A percentile compares a stretch with the other conserved stretches of the same genome.
These are phyloP conservation scores for Eremomyces bilateralis DNA, from an alignment of 495 filamentous ascomycete species.

Conservation along the genomic window DNA sequence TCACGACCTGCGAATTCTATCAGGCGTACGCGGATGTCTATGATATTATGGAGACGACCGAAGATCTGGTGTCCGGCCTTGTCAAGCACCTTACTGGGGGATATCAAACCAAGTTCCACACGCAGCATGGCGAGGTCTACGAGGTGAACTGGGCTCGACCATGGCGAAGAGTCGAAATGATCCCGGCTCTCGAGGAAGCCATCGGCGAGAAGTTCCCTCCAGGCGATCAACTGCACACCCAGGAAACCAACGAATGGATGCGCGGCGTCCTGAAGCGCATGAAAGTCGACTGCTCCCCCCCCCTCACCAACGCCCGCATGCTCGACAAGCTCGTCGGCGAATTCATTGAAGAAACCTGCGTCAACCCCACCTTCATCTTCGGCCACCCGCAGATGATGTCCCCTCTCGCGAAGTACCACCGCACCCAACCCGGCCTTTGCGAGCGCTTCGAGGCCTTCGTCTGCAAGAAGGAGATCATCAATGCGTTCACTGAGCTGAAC, in stretches of 20 bases:
- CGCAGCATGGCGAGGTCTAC: conserved; percentile 61
- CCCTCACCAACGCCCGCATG: conserved; percentile 85
- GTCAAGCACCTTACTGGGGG: conserved; percentile 76
- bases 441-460: conserved; percentile 97
- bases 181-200: conserved; percentile 73
- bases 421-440: conserved; percentile 58
- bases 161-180: conserved; percentile 93
- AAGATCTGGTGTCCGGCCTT: conserved; percentile 81
- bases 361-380: conserved; percentile 92
- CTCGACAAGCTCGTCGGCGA: conserved; percentile 92
- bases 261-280: conserved; percentile 66
- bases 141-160: conserved; percentile 89
- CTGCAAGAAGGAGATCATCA: conserved; percentile 89
- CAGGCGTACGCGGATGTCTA: conserved; percentile 83
- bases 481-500: conserved; percentile 97
- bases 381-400: conserved; percentile 87
- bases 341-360: conserved; percentile 79
- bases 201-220: conserved; percentile 88
- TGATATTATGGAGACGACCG: conserved; percentile 82
- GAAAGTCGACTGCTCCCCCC: conserved; percentile 72
- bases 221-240: conserved; percentile 69
- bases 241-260: conserved; percentile 72
- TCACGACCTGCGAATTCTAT: conserved; percentile 96
- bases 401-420: conserved; percentile 87
- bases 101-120: conserved; percentile 64